Percentiles rank a stretch among this genome's conserved stretches.
These are phyloP conservation scores for Brassica hybrid DNA, from an alignment of 441 rosid genomes.

Conservation along the genomic window DNA sequence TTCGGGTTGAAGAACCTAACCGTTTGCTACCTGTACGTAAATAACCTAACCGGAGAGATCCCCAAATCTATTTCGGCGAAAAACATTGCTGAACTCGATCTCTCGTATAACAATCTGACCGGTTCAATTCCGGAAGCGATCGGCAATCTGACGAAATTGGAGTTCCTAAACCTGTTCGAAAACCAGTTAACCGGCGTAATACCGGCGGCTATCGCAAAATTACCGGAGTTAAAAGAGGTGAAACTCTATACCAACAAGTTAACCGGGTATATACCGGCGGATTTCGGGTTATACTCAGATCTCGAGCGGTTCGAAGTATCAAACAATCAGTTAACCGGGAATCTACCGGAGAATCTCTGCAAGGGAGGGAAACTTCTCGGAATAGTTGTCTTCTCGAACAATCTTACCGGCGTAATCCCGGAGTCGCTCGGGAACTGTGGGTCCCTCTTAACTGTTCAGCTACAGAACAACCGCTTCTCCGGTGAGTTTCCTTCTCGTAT, in stretches of 20 bases:
- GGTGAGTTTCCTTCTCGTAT: slow-evolving; percentile 73
- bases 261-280: slow-evolving; percentile 70
- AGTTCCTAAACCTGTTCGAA: slow-evolving; percentile 42
- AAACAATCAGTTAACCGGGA: slow-evolving; percentile 66
- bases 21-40: slow-evolving; percentile 48
- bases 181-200: slow-evolving; percentile 69
- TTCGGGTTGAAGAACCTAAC: slow-evolving; percentile 63
- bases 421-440: slow-evolving; percentile 67
- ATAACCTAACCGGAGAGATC: slow-evolving; percentile 61
- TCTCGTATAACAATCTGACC: slow-evolving; percentile 56
- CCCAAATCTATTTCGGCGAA: slow-evolving; percentile 50
- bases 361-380: slow-evolving; percentile 61
- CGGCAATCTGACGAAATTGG: slow-evolving; percentile 60
- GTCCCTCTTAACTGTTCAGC: slow-evolving; percentile 60
- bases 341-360: slow-evolving; percentile 72
- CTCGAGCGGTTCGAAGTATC: slow-evolving; percentile 69
- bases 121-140: slow-evolving; percentile 70
- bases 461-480: slow-evolving; percentile 67
- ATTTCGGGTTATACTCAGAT: slow-evolving; percentile 65
- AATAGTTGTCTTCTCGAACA: slow-evolving; percentile 64
- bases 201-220: slow-evolving; percentile 56
- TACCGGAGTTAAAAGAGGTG: slow-evolving; percentile 50
- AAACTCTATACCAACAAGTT: slow-evolving; percentile 58
- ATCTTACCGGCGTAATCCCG: slow-evolving; percentile 71
- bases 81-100: slow-evolving; percentile 57